Evolutionary conservation across 345 rosid species (phyloP), one percentile per base, ranked within the genome.

Genomic region (Murraya paniculata): DNA sequence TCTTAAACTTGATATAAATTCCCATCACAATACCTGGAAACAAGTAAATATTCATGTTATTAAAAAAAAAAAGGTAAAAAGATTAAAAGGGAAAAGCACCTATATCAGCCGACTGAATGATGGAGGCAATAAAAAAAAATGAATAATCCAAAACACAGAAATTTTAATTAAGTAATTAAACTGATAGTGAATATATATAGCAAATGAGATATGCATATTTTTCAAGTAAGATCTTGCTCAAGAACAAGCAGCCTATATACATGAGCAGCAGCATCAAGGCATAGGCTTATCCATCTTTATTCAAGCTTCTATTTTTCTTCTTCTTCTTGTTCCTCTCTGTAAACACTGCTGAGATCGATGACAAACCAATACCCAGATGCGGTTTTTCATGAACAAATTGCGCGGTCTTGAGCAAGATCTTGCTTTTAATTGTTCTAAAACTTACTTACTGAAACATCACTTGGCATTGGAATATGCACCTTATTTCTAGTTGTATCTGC

Each of bases 371-470:
- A 81, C 73, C 73, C 72, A 22, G 83, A 81, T 71, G 83, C 73
- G 60, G 58, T 71, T 74, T 73, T 24, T 48, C 80, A 64, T 76
- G 72, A 33, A 53, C 53, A 76, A 76, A 76, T 18, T 80, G 76
- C 79, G 76, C 76, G 79, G 79, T 61, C 83, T 76, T 80, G 83
- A 80, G 79, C 83, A 75, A 80, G 68, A 81, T 76, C 55, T 77
- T 77, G 14, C 24, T 39, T 56, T 4, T 7, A 22, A n/a, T 68
- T 16, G 24, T 22, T n/a, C 25, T n/a, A 22, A 2, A 69, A 50
- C 38, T 69, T 69, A 69, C 72, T 41, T 19, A 28, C 25, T 0
- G 5, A 6, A 6, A 7, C 24, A 24, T 41, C 33, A 45, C 35
- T 27, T 68, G 33, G 33, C 4, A 35, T 38, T n/a, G 72, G 21